These are phyloP conservation scores for Leptographium lundbergii DNA, from an alignment of 2,329 filamentous ascomycete genomes.

Conservation along the genomic window DNA sequence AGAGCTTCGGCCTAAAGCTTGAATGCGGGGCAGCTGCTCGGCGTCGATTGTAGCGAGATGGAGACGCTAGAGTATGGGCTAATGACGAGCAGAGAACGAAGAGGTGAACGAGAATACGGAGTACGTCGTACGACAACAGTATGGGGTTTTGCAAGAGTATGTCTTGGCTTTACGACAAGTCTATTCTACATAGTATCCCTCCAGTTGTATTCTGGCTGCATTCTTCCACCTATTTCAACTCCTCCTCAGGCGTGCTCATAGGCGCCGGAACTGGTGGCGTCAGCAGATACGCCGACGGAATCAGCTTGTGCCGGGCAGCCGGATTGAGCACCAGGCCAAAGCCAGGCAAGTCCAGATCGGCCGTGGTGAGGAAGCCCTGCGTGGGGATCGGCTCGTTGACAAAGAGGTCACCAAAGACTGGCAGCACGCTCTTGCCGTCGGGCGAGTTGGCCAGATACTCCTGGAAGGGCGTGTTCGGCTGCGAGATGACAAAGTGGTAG, in stretches of 20 bases:
- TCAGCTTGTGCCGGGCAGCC: slow-evolving; percentile 54
- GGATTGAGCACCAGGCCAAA: slow-evolving; percentile 85
- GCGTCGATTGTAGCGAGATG: not conserved
- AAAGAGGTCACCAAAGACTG: slow-evolving; percentile 87
- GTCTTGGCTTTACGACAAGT: too few relatives aligned
- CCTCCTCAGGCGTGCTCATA: slow-evolving; percentile 21
- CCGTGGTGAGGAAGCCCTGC: slow-evolving; percentile 68
- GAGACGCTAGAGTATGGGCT: not conserved
- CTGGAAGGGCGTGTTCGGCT: slow-evolving; percentile 88
- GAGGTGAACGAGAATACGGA: not conserved
- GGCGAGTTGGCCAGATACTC: slow-evolving; percentile 91
- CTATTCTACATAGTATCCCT: too few relatives aligned
- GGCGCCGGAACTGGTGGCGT: slow-evolving; percentile 46
- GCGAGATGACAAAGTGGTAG: slow-evolving; percentile 91
- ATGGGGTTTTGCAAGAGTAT: too few relatives aligned
- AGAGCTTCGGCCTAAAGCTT: not conserved
- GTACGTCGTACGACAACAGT: too few relatives aligned
- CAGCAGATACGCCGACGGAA: slow-evolving; percentile 62
- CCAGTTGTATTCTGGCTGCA: too few relatives aligned
- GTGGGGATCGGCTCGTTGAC: slow-evolving; percentile 79
- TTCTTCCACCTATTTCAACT: slow-evolving; percentile 5
- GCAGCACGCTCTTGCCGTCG: slow-evolving; percentile 78
- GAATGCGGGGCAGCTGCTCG: not conserved
- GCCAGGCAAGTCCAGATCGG: slow-evolving; percentile 74
- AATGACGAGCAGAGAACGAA: not conserved